Evolutionary conservation across 257 asterid species (phyloP).

Genomic region (Plantago major): DNA sequence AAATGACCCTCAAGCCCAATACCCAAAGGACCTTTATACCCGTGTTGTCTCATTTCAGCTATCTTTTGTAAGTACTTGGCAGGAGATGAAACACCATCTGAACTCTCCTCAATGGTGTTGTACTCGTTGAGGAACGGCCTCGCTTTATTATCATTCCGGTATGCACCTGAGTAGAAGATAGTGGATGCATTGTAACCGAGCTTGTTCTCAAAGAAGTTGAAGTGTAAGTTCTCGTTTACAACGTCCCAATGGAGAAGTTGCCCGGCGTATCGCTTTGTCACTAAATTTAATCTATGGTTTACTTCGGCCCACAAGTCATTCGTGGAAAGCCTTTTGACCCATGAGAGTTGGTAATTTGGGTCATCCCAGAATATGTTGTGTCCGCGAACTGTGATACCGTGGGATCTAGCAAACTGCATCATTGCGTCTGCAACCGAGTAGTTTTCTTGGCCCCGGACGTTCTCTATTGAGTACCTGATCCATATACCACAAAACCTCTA

Average conservation of each 20-base stretch:
- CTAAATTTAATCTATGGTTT: slow-evolving; percentile 27
- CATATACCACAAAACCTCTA: too few relatives aligned
- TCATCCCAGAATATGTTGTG: slow-evolving; percentile 78
- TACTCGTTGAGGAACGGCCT: slow-evolving; percentile 58
- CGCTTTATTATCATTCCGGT: slow-evolving; percentile 27
- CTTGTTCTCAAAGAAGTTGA: slow-evolving; percentile 36
- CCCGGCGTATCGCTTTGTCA: slow-evolving; percentile 33
- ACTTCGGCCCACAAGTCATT: slow-evolving; percentile 27
- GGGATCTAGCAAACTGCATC: slow-evolving; percentile 23
- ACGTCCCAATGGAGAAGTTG: slow-evolving; percentile 47
- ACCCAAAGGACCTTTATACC: slow-evolving; percentile 52
- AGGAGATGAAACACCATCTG: slow-evolving; percentile 38
- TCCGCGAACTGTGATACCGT: slow-evolving; percentile 42
- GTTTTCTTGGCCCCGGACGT: slow-evolving; percentile 25
- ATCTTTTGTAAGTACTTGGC: slow-evolving; percentile 39
- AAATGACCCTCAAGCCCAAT: slow-evolving; percentile 67
- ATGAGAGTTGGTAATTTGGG: slow-evolving; percentile 29
- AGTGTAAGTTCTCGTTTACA: slow-evolving; percentile 43
- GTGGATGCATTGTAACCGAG: slow-evolving; percentile 31
- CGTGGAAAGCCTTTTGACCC: slow-evolving; percentile 37
- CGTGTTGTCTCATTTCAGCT: slow-evolving; percentile 27
- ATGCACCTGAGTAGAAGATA: slow-evolving; percentile 26
- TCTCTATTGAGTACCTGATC: slow-evolving; percentile 36
- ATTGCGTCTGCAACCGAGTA: slow-evolving; percentile 42
- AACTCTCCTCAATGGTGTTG: slow-evolving; percentile 49